These are phyloP conservation scores for Murraya koenigii DNA, from an alignment of 345 rosid species.

Conservation along the genomic window DNA sequence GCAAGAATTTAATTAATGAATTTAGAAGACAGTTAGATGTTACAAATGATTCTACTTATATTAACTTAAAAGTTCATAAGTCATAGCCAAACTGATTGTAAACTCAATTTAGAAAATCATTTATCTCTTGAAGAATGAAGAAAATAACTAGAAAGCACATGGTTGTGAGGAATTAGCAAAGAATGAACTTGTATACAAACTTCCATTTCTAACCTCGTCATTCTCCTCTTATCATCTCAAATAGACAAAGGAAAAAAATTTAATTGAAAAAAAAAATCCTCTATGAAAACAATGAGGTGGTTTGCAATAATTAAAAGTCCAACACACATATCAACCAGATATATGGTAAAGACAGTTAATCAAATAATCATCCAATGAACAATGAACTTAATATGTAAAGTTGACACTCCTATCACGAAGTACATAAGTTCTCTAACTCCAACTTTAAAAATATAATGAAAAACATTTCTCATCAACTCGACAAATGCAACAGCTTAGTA, in stretches of 20 bases:
- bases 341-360: background rate
- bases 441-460: background rate
- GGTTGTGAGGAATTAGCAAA: background rate
- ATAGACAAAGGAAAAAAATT: too few relatives aligned
- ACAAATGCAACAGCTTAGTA: background rate
- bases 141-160: background rate
- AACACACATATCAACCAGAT: background rate
- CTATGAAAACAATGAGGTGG: background rate
- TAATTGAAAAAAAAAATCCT: background rate
- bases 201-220: background rate
- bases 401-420: background rate
- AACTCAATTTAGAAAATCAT: background rate
- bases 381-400: background rate
- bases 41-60: background rate
- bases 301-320: background rate
- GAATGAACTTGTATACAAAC: background rate
- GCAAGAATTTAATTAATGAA: background rate
- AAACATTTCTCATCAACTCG: background rate
- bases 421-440: background rate
- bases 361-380: background rate
- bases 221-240: too few relatives aligned
- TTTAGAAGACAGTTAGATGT: background rate
- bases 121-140: background rate
- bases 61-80: background rate
- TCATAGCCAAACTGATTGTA: background rate